phyloP scores from a whole-genome alignment of 2,329 filamentous ascomycete genomes.

The Atkinsonella texensis region DNA sequence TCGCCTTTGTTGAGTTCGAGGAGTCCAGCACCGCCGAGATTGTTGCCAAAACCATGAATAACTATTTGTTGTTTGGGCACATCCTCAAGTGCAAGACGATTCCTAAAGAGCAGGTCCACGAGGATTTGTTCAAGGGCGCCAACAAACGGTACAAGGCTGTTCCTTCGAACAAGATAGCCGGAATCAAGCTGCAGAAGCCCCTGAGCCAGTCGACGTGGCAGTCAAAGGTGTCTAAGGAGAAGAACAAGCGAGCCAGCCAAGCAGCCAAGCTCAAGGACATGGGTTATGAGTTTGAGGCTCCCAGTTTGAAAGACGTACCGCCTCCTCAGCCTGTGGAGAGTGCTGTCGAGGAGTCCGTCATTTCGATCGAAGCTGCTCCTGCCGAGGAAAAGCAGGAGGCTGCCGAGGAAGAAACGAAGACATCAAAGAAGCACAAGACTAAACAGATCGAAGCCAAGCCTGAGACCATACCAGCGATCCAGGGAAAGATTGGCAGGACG shows the following conservation, averaged over 20 bases:
- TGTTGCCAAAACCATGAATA: conserved; percentile 92
- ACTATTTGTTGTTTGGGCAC: conserved; percentile 90
- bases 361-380: conserved; percentile 26
- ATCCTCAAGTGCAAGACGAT: conserved; percentile 80
- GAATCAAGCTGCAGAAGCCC: conserved; percentile 60
- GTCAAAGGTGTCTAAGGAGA: conserved; percentile 60
- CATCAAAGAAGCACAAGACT: conserved; percentile 11
- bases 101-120: conserved; percentile 64
- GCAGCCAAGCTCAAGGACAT: conserved; percentile 64
- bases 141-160: conserved; percentile 82
- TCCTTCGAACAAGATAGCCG: conserved; percentile 79
- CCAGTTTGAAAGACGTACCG: conserved; percentile 50
- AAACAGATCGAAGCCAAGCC: conserved; percentile 9
- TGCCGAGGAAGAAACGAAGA: conserved; percentile 12
- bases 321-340: conserved; percentile 28
- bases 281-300: conserved; percentile 73
- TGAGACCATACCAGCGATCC: conserved; percentile 8
- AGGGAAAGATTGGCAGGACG: conserved; percentile 13
- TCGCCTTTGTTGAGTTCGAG: conserved; percentile 84
- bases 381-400: conserved; percentile 13
- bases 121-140: conserved; percentile 77
- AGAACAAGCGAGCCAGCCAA: conserved; percentile 55
- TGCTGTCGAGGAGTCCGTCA: conserved; percentile 16
- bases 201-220: conserved; percentile 68
- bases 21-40: conserved; percentile 72